Evolutionary conservation across 2,329 filamentous ascomycete species (phyloP).

Genomic region (Aureobasidium sp.): DNA sequence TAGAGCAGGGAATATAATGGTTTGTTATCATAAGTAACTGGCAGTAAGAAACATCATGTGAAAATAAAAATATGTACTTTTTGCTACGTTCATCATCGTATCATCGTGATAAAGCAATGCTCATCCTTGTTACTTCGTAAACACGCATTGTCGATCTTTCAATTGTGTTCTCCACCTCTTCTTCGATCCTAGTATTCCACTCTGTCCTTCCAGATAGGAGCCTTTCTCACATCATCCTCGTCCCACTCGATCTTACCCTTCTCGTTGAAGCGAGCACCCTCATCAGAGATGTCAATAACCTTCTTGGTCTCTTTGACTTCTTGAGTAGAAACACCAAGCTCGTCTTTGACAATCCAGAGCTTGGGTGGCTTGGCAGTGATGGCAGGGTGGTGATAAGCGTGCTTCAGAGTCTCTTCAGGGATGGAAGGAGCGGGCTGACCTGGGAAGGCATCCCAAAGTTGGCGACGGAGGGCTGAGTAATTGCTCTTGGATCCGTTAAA

Average conservation of each 20-base stretch:
- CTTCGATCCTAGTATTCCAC: not conserved
- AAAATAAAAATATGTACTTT: not conserved
- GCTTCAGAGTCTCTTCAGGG: constrained; percentile 24
- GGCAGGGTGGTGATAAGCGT: constrained; percentile 37
- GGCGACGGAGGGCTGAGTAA: not conserved
- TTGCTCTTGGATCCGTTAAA: constrained; percentile 11
- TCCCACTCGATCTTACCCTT: constrained; percentile 38
- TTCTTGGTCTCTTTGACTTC: constrained; percentile 31
- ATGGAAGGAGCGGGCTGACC: constrained; percentile 14
- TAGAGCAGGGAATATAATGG: too few relatives aligned
- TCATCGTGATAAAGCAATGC: not conserved
- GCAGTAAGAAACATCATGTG: not conserved
- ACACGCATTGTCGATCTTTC: not conserved
- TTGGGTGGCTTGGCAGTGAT: constrained; percentile 31
- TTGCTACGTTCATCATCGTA: not conserved
- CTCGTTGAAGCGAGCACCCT: constrained; percentile 36
- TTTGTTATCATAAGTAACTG: too few relatives aligned
- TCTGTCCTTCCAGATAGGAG: constrained; percentile 30
- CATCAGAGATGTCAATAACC: constrained; percentile 33
- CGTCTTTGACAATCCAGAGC: constrained; percentile 37
- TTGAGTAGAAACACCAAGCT: constrained; percentile 33
- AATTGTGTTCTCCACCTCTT: not conserved
- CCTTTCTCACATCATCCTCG: constrained; percentile 27
- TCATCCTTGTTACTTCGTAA: not conserved
- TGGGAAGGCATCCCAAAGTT: constrained; percentile 15